These are phyloP conservation scores for Peziza echinospora DNA, from an alignment of 495 filamentous ascomycete species.

Conservation along the genomic window DNA sequence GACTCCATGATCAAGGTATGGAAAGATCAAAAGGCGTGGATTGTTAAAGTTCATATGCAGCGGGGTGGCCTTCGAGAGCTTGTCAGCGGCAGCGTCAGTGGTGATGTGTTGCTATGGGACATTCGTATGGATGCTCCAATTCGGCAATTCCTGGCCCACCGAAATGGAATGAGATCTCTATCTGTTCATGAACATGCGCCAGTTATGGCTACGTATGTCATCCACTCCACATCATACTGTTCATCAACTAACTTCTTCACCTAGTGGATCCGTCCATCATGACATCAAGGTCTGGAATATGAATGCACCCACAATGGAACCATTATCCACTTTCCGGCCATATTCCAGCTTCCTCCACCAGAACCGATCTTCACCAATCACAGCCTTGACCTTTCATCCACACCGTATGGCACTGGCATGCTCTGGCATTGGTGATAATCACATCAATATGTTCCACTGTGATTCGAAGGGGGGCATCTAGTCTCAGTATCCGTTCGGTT, in stretches of 20 bases:
- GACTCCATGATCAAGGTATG: slow-evolving; percentile 84
- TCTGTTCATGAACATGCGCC: slow-evolving; percentile 93
- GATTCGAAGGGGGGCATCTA: slow-evolving; percentile 21
- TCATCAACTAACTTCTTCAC: too few species aligned
- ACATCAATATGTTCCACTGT: slow-evolving; percentile 53
- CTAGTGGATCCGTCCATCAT: slow-evolving; percentile 67
- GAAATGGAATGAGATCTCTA: slow-evolving; percentile 56
- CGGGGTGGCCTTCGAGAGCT: slow-evolving; percentile 82
- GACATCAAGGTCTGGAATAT: slow-evolving; percentile 83
- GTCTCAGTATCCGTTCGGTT: neutral
- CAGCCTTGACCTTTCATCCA: slow-evolving; percentile 84
- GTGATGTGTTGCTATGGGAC: slow-evolving; percentile 92
- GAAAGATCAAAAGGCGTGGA: slow-evolving; percentile 89
- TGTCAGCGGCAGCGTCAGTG: slow-evolving; percentile 65
- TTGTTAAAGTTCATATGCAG: slow-evolving; percentile 91
- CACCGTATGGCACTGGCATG: slow-evolving; percentile 82
- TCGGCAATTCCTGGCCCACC: slow-evolving; percentile 51
- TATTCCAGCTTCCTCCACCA: slow-evolving; percentile 72
- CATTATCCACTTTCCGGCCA: slow-evolving; percentile 63
- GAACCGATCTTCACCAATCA: slow-evolving; percentile 54
- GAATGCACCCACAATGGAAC: slow-evolving; percentile 14
- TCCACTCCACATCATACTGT: too few species aligned
- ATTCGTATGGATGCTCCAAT: slow-evolving; percentile 62
- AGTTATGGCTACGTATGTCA: slow-evolving; percentile 50
- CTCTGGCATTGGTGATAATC: slow-evolving; percentile 47